Evolutionary conservation across 169 alveolate species (phyloP).

Genomic region (Eimeria maxima): DNA sequence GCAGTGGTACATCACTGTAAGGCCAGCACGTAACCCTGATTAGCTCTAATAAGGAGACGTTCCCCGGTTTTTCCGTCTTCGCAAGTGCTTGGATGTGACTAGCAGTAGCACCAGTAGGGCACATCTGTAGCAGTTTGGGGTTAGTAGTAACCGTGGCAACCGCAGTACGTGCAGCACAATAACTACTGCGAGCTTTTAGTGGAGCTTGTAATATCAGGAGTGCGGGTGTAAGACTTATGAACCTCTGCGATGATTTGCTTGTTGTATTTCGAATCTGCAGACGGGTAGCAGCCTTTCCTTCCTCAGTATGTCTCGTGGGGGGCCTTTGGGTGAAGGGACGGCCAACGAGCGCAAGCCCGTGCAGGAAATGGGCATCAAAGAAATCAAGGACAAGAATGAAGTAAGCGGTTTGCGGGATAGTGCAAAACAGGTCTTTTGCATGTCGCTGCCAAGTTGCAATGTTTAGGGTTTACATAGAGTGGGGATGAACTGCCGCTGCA

Average conservation of each 20-base stretch:
- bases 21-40: background rate
- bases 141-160: background rate
- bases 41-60: background rate
- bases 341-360: slow-evolving; percentile 61
- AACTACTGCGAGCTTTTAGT: background rate
- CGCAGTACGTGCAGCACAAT: background rate
- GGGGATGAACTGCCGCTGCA: slow-evolving; percentile 11
- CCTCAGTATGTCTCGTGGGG: slow-evolving; percentile 42
- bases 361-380: slow-evolving; percentile 65
- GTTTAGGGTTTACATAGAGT: background rate
- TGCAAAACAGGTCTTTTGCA: background rate
- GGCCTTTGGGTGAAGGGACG: slow-evolving; percentile 21
- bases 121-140: background rate
- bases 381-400: slow-evolving; percentile 22
- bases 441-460: background rate
- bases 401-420: background rate
- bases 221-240: background rate
- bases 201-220: background rate
- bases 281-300: slow-evolving; percentile 62
- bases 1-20: slow-evolving; percentile 79
- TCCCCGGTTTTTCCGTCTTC: background rate
- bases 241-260: background rate
- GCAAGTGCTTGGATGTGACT: background rate
- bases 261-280: slow-evolving; percentile 16
- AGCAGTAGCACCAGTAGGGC: background rate